Evolutionary conservation across 768 basidiomycete genomes (phyloP), one percentile per base, ranked within the genome.

Genomic region (Amanita molliuscula): DNA sequence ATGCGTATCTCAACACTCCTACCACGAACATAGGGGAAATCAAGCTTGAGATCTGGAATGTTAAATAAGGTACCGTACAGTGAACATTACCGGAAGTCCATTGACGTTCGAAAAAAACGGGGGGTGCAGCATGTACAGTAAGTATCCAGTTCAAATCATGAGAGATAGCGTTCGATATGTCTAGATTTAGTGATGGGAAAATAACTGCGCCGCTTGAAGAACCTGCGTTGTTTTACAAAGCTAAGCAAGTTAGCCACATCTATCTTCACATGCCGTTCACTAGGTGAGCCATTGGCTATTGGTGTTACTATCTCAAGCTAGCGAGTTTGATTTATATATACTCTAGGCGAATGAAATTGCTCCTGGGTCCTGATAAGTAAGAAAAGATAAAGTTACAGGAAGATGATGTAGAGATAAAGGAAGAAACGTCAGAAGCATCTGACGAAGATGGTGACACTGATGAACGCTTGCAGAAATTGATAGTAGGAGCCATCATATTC

Each of bases 91-190:
- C 1, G 5, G 15, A 57, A 43, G 50, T 61, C 3, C 60, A 61
- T 28, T 60, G 61, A 47, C 57, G 60, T 6, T 49, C 58, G 6
- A 64, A 62, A 62, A 51, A 62, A 62, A 36, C 52, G 52, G 1
- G 36, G 57, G 11, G 35, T 47, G 7, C 62, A 62, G 49, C 56
- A 55, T 53, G 52, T 64, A 18, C 48, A 52, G 61, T 64, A 50
- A 31, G 55, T 48, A 9, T 28, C 15, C 18, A 46, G 2, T 18
- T 21, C 36, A 10, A 40, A 6, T 18, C 9, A 28, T 18, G n/a
- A 9, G 33, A 7, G n/a, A 29, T 11, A 37, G 11, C 13, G 13
- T 31, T 29, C 4, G 18, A 29, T 13, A n/a, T 5, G 1, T 44
- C 11, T 41, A 46, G 51, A 33, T 35, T 46, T 11, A 34, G 50